Conservation (phyloP, 371 early-diverging fungal genomes). For the Haplosporangium sp. region DNA sequence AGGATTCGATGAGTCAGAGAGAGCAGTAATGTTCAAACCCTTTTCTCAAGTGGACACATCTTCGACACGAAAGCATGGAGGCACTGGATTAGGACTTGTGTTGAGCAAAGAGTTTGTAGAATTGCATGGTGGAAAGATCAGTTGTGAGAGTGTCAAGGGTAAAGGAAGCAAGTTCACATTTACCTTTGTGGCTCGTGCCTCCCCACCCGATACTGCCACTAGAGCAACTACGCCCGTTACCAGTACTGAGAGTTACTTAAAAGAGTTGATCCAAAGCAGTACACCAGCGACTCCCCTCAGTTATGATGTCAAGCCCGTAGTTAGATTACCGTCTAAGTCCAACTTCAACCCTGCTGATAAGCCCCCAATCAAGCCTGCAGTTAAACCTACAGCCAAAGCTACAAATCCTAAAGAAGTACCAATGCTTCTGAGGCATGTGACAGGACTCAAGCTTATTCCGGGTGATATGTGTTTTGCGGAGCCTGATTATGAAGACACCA, state of each 20-base stretch:
- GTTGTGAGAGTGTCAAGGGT: slow-evolving; percentile 68
- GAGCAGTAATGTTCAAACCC: slow-evolving; percentile 77
- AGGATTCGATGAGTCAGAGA: slow-evolving; percentile 71
- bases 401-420: slow-evolving; percentile 5
- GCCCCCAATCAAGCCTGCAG: neutral
- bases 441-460: slow-evolving; percentile 42
- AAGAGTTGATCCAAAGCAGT: slow-evolving; percentile 5
- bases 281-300: too few relatives aligned
- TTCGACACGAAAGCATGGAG: slow-evolving; percentile 75
- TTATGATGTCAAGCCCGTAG: too few relatives aligned
- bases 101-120: slow-evolving; percentile 73
- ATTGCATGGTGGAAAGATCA: slow-evolving; percentile 70
- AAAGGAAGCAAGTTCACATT: slow-evolving; percentile 74
- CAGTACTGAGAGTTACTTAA: slow-evolving; percentile 12
- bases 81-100: slow-evolving; percentile 74
- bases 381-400: neutral
- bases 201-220: slow-evolving; percentile 60
- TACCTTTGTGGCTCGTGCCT: slow-evolving; percentile 66
- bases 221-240: slow-evolving; percentile 67
- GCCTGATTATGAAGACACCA: slow-evolving; percentile 32
- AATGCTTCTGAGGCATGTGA: slow-evolving; percentile 26
- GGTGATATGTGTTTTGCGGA: slow-evolving; percentile 43
- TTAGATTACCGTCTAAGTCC: too few relatives aligned
- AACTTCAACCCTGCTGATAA: neutral
- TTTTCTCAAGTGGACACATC: slow-evolving; percentile 77